Conservation (phyloP, 257 asterid genomes). For the Penstemon barbatus region DNA sequence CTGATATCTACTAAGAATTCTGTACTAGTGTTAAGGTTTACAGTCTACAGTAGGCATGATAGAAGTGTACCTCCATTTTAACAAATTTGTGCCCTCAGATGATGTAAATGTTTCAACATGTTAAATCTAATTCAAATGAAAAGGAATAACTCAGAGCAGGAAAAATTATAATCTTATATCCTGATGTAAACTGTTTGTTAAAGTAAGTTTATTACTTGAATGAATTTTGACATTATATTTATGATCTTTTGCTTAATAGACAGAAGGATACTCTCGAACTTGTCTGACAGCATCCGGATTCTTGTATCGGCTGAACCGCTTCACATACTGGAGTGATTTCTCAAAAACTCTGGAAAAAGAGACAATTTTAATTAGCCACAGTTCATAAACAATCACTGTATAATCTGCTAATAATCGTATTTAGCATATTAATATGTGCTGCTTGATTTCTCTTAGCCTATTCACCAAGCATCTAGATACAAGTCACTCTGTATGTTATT, state of each 20-base stretch:
- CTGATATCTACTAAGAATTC: conserved; percentile 81
- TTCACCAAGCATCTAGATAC: neutral
- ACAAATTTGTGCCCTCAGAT: neutral
- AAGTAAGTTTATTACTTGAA: neutral
- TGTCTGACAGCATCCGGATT: conserved; percentile 97
- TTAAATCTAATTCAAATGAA: neutral
- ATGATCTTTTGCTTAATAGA: too few species aligned
- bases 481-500: neutral
- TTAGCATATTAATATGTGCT: neutral
- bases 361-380: conserved; percentile 22
- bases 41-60: conserved; percentile 12
- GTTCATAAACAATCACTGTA: neutral
- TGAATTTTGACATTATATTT: neutral
- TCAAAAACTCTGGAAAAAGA: conserved; percentile 75
- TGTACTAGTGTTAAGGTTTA: conserved; percentile 49
- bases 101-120: neutral
- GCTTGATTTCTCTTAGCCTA: neutral
- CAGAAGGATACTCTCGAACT: conserved; percentile 94
- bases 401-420: conserved; percentile 5
- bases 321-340: conserved; percentile 92
- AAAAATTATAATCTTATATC: neutral
- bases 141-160: neutral
- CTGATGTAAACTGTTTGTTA: neutral
- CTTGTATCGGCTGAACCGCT: conserved; percentile 97
- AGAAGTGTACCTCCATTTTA: neutral